These are phyloP conservation scores for Trichoderma sp. DNA, from an alignment of 2,329 filamentous ascomycete species.

Conservation along the genomic window DNA sequence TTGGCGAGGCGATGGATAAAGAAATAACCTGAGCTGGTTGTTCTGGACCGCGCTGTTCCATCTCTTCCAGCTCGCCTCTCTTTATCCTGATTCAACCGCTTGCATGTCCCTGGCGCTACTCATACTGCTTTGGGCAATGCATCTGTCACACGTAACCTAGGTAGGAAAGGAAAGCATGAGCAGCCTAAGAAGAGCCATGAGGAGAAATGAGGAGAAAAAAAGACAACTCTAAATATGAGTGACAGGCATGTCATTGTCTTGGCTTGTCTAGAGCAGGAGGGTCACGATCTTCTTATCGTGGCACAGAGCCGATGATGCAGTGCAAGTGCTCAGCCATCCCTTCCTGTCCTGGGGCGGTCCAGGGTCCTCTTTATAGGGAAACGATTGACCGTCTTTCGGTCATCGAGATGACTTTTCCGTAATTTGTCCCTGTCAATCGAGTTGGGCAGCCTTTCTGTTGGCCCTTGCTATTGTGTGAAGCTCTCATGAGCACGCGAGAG, in stretches of 20 bases:
- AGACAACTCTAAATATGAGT: not conserved
- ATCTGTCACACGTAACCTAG: not conserved
- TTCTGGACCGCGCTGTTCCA: not conserved
- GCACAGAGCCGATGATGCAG: not conserved
- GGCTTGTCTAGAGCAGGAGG: conserved; percentile 9
- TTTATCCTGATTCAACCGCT: not conserved
- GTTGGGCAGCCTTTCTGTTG: not conserved
- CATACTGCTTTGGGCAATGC: not conserved
- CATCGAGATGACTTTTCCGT: not conserved
- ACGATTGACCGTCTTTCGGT: not conserved
- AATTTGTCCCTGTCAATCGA: not conserved
- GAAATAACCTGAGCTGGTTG: not conserved
- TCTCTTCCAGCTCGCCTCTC: not conserved
- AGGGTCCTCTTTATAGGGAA: conserved; percentile 3
- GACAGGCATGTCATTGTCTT: not conserved
- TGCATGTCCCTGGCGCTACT: not conserved
- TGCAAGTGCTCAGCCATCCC: conserved; percentile 12
- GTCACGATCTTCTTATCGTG: conserved; percentile 17
- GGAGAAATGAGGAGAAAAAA: not conserved
- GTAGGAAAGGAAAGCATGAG: not conserved
- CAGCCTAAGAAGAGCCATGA: not conserved
- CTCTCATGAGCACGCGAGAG: conserved; percentile 3
- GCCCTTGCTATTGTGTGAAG: not conserved
- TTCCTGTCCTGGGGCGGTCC: not conserved
- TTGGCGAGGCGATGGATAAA: not conserved